phyloP scores from a whole-genome alignment of 495 filamentous ascomycete genomes.

The Aspergillus cavernicola region DNA sequence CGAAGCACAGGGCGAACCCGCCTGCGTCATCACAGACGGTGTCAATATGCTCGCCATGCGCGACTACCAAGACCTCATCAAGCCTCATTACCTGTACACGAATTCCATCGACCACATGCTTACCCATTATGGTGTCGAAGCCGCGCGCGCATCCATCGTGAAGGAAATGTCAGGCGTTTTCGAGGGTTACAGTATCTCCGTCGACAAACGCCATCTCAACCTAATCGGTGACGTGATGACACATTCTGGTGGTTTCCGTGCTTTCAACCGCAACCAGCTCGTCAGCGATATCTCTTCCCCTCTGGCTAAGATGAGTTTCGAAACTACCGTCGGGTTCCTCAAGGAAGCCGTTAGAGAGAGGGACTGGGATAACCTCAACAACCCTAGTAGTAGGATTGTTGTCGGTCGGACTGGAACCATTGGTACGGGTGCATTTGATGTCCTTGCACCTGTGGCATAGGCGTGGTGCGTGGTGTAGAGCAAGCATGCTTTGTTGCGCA shows the following conservation, averaged over 20 bases:
- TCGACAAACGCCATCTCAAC: slow-evolving; percentile 90
- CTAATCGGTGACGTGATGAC: slow-evolving; percentile 98
- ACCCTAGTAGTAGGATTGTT: slow-evolving; percentile 84
- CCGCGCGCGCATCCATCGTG: slow-evolving; percentile 79
- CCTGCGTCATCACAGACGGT: slow-evolving; percentile 71
- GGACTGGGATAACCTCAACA: slow-evolving; percentile 83
- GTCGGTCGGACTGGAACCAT: slow-evolving; percentile 75
- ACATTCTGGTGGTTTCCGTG: slow-evolving; percentile 74
- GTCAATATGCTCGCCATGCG: slow-evolving; percentile 90
- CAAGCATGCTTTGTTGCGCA: slow-evolving; percentile 23
- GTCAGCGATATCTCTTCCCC: slow-evolving; percentile 74
- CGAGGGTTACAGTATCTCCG: slow-evolving; percentile 84
- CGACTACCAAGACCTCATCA: slow-evolving; percentile 77
- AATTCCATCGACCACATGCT: slow-evolving; percentile 90
- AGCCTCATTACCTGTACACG: slow-evolving; percentile 81
- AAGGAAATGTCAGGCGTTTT: slow-evolving; percentile 86
- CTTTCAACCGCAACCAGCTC: slow-evolving; percentile 88
- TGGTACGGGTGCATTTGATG: slow-evolving; percentile 90
- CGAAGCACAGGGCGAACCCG: slow-evolving; percentile 49
- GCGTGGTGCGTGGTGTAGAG: neutral
- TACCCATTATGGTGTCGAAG: slow-evolving; percentile 86
- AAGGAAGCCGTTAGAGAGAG: slow-evolving; percentile 85
- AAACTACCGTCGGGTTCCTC: slow-evolving; percentile 91
- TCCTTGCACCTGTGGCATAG: slow-evolving; percentile 64
- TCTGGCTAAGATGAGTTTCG: slow-evolving; percentile 97